Base-by-base conservation (phyloP, 2,329 filamentous ascomycete genomes). In the Scortechinia acanthostroma region DNA sequence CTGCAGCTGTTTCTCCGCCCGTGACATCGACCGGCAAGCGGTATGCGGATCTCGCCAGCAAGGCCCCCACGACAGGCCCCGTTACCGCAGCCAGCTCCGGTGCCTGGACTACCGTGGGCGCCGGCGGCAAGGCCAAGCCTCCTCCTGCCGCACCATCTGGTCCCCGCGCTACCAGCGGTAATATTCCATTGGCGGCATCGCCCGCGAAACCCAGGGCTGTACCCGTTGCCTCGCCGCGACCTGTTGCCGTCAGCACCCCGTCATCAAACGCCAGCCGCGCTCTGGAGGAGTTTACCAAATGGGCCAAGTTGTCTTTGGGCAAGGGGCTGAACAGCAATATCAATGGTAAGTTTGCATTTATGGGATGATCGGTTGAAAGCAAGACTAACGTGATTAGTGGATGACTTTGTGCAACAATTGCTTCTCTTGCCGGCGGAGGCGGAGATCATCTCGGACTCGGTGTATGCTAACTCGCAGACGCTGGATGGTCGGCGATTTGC, bases 71-170 rank as follows among this genome's bases (percentile, higher is more conserved):
- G 4, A 55, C 69, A 46, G 56, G 69, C 19, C 58, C 68, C n/a
- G 62, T 71, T 46, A 71, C 75, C 17, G 13, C 35, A 13, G 6
- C 35, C 6, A 17, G 10, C 10, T 10, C 35, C 20, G 17, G 35
- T 46, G 89, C 90, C 2, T 98, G 93, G 93, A 91, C 91, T 10
- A 97, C 91, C 1, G 91, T 98, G 33, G 93, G 93, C 42, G 90
- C 91, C 23, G 85, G 91, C 52, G 93, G 93, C 14, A 98, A 96
- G 69, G 78, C 87, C 43, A 97, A 95, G 70, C 69, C 78, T 21
- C 35, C 35, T 10, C 86, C 88, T 4, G 76, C 74, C 2, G 77
- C 72, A 0, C 74, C 80, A 14, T 66, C 73, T 2, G 70, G 73
- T 3, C 69, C 57, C 25, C 73, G 75, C 19, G 59, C 73, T 14